A percentile compares a stretch with the other conserved stretches of the same genome.
Evolutionary conservation across 306 rosid genomes (phyloP).

Genomic region (Prunus kanzakura): DNA sequence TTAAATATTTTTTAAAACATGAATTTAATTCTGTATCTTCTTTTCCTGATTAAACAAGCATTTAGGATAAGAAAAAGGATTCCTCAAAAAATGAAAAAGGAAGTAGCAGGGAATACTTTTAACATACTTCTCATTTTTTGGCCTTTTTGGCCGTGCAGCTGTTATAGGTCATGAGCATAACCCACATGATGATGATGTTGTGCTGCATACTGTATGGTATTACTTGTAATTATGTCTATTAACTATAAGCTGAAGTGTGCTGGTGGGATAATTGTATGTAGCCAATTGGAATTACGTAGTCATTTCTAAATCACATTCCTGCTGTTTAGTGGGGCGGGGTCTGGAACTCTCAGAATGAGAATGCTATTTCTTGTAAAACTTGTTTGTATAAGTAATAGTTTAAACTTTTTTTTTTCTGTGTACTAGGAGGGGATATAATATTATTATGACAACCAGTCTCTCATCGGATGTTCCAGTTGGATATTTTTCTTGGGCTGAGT

Average conservation of each 20-base stretch:
- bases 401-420: constrained; percentile 8
- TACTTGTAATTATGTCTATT: neutral
- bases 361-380: neutral
- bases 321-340: too few relatives aligned
- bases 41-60: neutral
- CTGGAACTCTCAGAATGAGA: neutral
- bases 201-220: neutral
- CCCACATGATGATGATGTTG: too few relatives aligned
- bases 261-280: neutral
- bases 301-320: too few relatives aligned
- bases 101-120: neutral
- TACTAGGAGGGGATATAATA: constrained; percentile 69
- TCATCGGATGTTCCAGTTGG: constrained; percentile 98
- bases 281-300: neutral
- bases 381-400: constrained; percentile 26
- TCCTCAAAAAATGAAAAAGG: neutral
- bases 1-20: neutral
- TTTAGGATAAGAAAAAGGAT: too few relatives aligned
- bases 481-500: constrained; percentile 99
- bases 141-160: neutral
- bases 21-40: neutral
- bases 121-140: neutral
- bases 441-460: constrained; percentile 96
- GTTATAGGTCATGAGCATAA: neutral
- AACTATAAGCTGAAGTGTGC: neutral